Conservation (phyloP, 2,329 filamentous ascomycete species). For the Clathrospora elynae region DNA sequence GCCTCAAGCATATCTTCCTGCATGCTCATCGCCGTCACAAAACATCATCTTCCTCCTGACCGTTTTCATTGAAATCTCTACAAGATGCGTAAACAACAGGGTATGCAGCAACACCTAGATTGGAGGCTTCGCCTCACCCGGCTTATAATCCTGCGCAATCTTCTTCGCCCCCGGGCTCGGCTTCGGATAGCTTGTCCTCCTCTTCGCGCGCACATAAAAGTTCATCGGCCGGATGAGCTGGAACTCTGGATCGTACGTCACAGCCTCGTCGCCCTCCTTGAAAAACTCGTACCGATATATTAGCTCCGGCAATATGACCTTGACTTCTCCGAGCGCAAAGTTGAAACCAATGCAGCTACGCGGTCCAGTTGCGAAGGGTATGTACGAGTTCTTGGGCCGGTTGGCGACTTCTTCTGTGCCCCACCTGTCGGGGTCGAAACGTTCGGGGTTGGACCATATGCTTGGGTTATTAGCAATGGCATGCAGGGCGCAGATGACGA, state of each 20-base stretch:
- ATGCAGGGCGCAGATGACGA: slow-evolving; percentile 59
- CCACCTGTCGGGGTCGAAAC: slow-evolving; percentile 67
- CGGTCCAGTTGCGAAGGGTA: slow-evolving; percentile 18
- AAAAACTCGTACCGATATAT: slow-evolving; percentile 20
- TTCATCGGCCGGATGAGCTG: slow-evolving; percentile 21
- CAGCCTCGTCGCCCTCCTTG: slow-evolving; percentile 13
- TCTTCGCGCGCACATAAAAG: slow-evolving; percentile 18
- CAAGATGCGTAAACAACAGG: too few relatives aligned
- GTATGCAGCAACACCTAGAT: slow-evolving; percentile 4
- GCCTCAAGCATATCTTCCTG: too few relatives aligned
- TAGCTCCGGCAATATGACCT: slow-evolving; percentile 14
- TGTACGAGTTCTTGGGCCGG: slow-evolving; percentile 18
- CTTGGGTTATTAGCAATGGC: slow-evolving; percentile 58
- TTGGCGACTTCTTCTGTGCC: slow-evolving; percentile 54
- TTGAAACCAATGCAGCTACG: slow-evolving; percentile 22
- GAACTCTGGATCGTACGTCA: slow-evolving; percentile 20
- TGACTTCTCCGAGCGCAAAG: slow-evolving; percentile 18
- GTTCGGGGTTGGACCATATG: slow-evolving; percentile 63
- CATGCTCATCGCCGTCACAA: too few relatives aligned
- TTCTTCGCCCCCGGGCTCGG: slow-evolving; percentile 12
- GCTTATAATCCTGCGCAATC: slow-evolving; percentile 19
- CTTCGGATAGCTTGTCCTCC: slow-evolving; percentile 15
- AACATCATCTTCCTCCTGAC: too few relatives aligned
- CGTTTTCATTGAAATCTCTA: too few relatives aligned
- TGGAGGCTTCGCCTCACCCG: slow-evolving; percentile 14